phyloP scores from a whole-genome alignment of 306 rosid species.

The Quercus suber region DNA sequence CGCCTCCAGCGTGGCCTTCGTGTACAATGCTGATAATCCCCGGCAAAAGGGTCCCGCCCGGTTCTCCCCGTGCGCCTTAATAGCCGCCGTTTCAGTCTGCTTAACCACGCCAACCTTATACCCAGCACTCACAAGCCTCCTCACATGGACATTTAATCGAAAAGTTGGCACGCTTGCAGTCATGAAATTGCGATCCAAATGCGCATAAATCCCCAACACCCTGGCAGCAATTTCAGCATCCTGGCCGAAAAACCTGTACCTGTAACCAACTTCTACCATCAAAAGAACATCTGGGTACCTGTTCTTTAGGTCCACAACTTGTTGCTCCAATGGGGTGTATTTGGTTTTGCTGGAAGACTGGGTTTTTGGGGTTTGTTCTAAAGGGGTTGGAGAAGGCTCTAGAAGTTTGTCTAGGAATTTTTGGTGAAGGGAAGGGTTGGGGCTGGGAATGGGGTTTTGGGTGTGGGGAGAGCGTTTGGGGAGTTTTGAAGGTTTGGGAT shows the following conservation, averaged over 20 bases:
- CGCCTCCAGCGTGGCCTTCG: constrained; percentile 85
- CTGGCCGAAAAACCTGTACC: constrained; percentile 67
- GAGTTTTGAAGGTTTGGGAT: constrained; percentile 41
- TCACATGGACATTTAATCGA: constrained; percentile 77
- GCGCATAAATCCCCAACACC: constrained; percentile 73
- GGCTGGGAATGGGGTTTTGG: constrained; percentile 39
- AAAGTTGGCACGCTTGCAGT: constrained; percentile 87
- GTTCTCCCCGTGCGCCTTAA: constrained; percentile 80
- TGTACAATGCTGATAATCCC: constrained; percentile 81
- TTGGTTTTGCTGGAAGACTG: not conserved
- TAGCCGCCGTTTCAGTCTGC: constrained; percentile 96
- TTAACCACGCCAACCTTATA: constrained; percentile 87
- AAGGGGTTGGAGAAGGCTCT: constrained; percentile 40
- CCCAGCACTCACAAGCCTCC: constrained; percentile 89
- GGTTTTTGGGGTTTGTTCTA: constrained; percentile 12
- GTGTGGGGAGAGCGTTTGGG: constrained; percentile 62
- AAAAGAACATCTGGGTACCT: constrained; percentile 80
- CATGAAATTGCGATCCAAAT: constrained; percentile 71
- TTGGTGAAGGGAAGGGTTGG: constrained; percentile 59
- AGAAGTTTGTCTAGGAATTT: constrained; percentile 73
- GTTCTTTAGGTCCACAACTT: constrained; percentile 63
- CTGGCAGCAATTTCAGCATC: constrained; percentile 84
- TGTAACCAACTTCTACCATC: constrained; percentile 94
- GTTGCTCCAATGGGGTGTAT: constrained; percentile 75
- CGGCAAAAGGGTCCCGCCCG: constrained; percentile 70